Percentiles rank a stretch among this genome's conserved stretches.
Evolutionary conservation across 129 eudicot genomes (phyloP).

Genomic region (Daucus carota): DH1_v3.0 NC_030383.2:8702501-8703000

Average conservation of each 20-base stretch:
- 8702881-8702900: slow-evolving; percentile 29
- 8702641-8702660: slow-evolving; percentile 86
- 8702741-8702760: slow-evolving; percentile 67
- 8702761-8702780: slow-evolving; percentile 90
- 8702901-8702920: slow-evolving; percentile 41
- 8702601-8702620: slow-evolving; percentile 70
- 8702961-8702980: slow-evolving; percentile 62
- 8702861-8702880: slow-evolving; percentile 34
- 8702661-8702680: slow-evolving; percentile 49
- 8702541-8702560: slow-evolving; percentile 79
- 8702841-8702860: slow-evolving; percentile 59
- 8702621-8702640: slow-evolving; percentile 86
- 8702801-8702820: slow-evolving; percentile 87
- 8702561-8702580: slow-evolving; percentile 81
- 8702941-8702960: slow-evolving; percentile 25
- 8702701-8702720: slow-evolving; percentile 38
- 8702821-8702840: slow-evolving; percentile 70
- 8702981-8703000: slow-evolving; percentile 64
- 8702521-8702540: slow-evolving; percentile 90
- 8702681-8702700: slow-evolving; percentile 25
- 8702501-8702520: slow-evolving; percentile 81
- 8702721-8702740: slow-evolving; percentile 36
- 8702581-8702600: slow-evolving; percentile 82
- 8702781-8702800: slow-evolving; percentile 60
- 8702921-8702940: slow-evolving; percentile 42